These are phyloP conservation scores for Dioscorea dumetorum DNA, from an alignment of 106 monocot genomes.

Conservation along the genomic window DNA sequence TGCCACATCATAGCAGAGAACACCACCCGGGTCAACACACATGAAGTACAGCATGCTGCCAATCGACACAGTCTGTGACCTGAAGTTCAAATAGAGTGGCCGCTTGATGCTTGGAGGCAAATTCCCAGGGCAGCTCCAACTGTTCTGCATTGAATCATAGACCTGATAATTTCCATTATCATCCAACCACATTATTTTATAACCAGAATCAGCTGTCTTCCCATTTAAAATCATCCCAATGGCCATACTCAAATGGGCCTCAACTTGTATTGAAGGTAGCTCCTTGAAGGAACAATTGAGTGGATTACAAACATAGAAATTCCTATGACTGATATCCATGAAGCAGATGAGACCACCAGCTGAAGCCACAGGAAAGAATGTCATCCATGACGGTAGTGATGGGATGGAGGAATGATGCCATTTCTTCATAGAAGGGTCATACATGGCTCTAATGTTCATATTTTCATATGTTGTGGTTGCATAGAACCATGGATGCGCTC, in stretches of 20 bases:
- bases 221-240: slow-evolving; percentile 70
- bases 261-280: slow-evolving; percentile 46
- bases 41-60: slow-evolving; percentile 70
- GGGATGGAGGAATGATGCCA: slow-evolving; percentile 59
- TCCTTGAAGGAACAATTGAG: slow-evolving; percentile 51
- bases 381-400: slow-evolving; percentile 21
- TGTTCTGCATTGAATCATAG: slow-evolving; percentile 56
- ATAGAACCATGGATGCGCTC: slow-evolving; percentile 56
- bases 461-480: slow-evolving; percentile 35
- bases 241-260: slow-evolving; percentile 36
- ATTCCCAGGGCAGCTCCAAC: slow-evolving; percentile 34
- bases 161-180: slow-evolving; percentile 56
- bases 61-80: slow-evolving; percentile 55
- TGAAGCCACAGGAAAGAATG: slow-evolving; percentile 59
- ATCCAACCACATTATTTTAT: slow-evolving; percentile 69
- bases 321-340: slow-evolving; percentile 39
- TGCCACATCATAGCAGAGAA: slow-evolving; percentile 48
- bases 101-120: slow-evolving; percentile 49
- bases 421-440: slow-evolving; percentile 54
- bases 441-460: slow-evolving; percentile 40
- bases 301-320: slow-evolving; percentile 72
- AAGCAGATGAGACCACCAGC: slow-evolving; percentile 84
- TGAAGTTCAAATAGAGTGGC: slow-evolving; percentile 61
- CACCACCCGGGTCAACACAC: slow-evolving; percentile 65
- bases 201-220: slow-evolving; percentile 20